Evolutionary conservation across 257 asterid genomes (phyloP).

Genomic region (Leptodermis oblonga): DNA sequence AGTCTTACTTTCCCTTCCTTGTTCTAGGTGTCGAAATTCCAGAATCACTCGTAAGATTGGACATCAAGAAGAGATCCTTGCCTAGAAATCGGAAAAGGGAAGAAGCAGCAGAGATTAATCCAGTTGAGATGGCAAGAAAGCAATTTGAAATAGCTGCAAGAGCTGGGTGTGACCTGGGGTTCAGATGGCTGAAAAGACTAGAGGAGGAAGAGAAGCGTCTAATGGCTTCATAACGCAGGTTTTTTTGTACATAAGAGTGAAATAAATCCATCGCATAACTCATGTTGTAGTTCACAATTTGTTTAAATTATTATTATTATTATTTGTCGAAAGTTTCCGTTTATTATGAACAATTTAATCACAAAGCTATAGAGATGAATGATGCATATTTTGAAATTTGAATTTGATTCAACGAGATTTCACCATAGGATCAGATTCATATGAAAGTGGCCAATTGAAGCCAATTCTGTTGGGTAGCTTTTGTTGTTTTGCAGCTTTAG

Average conservation of each 20-base stretch:
- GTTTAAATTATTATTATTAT: too few species aligned
- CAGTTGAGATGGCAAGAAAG: constrained; percentile 67
- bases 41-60: constrained; percentile 55
- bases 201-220: constrained; percentile 60
- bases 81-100: constrained; percentile 29
- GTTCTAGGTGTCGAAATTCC: constrained; percentile 63
- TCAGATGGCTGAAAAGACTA: constrained; percentile 70
- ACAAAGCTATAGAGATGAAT: background rate
- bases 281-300: too few species aligned
- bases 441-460: too few species aligned
- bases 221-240: constrained; percentile 18
- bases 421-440: too few species aligned
- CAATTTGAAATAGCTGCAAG: constrained; percentile 81
- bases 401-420: too few species aligned
- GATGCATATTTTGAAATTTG: too few species aligned
- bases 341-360: background rate
- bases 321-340: too few species aligned
- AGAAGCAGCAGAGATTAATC: constrained; percentile 31
- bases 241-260: too few species aligned
- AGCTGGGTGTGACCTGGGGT: constrained; percentile 85
- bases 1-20: background rate
- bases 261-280: too few species aligned
- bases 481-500: too few species aligned
- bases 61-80: constrained; percentile 34
- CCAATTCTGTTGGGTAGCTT: too few species aligned